Percentiles rank a stretch among this genome's conserved stretches.
phyloP scores from a whole-genome alignment of 148 eudicot genomes.

The Rhododendron henanense region DNA sequence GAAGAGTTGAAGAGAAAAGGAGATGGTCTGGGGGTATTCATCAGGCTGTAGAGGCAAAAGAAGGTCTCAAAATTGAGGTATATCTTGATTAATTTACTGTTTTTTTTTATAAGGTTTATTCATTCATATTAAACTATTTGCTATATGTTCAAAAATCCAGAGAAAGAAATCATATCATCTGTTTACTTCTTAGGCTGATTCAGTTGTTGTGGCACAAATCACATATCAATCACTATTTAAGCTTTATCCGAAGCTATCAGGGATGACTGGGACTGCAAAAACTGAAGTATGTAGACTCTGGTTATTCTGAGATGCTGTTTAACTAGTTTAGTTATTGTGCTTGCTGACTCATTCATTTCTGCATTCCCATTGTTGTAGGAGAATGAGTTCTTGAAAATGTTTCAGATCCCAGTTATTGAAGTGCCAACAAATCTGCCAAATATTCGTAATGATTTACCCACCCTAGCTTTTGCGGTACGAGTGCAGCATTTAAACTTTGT shows the following conservation, averaged over 20 bases:
- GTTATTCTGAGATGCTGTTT: background rate
- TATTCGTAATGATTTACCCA: conserved; percentile 86
- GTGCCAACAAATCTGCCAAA: conserved; percentile 95
- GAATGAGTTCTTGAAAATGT: conserved; percentile 97
- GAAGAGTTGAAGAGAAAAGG: conserved; percentile 95
- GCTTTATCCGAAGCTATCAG: conserved; percentile 95
- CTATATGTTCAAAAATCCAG: background rate
- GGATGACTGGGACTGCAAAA: conserved; percentile 99
- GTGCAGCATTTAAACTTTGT: background rate
- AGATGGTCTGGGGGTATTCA: conserved; percentile 99
- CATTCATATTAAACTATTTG: background rate
- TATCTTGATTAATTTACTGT: background rate
- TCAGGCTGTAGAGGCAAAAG: conserved; percentile 99
- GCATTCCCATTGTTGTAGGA: conserved; percentile 45
- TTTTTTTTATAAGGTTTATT: conserved; percentile 7
- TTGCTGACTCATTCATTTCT: background rate
- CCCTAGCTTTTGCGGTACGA: conserved; percentile 91
- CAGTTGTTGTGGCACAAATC: conserved; percentile 96
- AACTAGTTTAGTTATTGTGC: background rate
- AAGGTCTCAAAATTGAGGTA: conserved; percentile 87
- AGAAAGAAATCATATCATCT: background rate
- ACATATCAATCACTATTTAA: conserved; percentile 94
- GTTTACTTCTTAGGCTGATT: conserved; percentile 66
- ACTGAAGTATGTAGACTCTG: conserved; percentile 63
- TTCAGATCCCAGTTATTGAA: conserved; percentile 88